Percentiles rank a stretch among this genome's conserved stretches.
Evolutionary conservation across 306 rosid genomes (phyloP).

Genomic region (Mimosa pudica): DNA sequence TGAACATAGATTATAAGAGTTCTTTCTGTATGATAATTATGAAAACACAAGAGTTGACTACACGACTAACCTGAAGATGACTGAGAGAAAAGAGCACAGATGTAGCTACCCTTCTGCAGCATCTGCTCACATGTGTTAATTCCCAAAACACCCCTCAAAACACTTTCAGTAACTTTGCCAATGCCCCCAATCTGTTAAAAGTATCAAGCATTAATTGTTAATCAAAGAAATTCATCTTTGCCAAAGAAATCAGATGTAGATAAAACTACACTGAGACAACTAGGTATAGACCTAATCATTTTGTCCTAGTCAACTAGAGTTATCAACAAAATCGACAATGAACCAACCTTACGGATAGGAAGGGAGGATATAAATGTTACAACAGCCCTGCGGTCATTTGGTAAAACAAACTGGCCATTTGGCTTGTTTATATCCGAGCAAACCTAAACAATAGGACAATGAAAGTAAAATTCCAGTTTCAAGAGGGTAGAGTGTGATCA

Average conservation of each 20-base stretch:
- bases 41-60: constrained; percentile 23
- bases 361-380: constrained; percentile 86
- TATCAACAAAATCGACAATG: constrained; percentile 12
- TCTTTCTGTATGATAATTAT: constrained; percentile 27
- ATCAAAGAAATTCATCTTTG: constrained; percentile 18
- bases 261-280: constrained; percentile 25
- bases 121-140: constrained; percentile 85
- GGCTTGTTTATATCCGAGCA: constrained; percentile 98
- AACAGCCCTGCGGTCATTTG: constrained; percentile 75
- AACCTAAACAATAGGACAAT: constrained; percentile 53
- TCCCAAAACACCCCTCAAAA: constrained; percentile 78
- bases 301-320: constrained; percentile 13
- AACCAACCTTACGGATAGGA: constrained; percentile 86
- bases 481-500: constrained; percentile 7
- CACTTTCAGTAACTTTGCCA: constrained; percentile 90
- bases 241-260: constrained; percentile 31
- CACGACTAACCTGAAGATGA: constrained; percentile 73
- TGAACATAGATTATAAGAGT: neutral
- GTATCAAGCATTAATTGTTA: constrained; percentile 24
- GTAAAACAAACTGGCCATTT: constrained; percentile 89
- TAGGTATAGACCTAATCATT: constrained; percentile 19
- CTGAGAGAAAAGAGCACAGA: constrained; percentile 80
- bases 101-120: constrained; percentile 67
- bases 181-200: constrained; percentile 92
- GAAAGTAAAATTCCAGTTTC: constrained; percentile 29